These are phyloP conservation scores for Monosporozyma unispora DNA, from an alignment of 805 yeast genomes.

Conservation along the genomic window DNA sequence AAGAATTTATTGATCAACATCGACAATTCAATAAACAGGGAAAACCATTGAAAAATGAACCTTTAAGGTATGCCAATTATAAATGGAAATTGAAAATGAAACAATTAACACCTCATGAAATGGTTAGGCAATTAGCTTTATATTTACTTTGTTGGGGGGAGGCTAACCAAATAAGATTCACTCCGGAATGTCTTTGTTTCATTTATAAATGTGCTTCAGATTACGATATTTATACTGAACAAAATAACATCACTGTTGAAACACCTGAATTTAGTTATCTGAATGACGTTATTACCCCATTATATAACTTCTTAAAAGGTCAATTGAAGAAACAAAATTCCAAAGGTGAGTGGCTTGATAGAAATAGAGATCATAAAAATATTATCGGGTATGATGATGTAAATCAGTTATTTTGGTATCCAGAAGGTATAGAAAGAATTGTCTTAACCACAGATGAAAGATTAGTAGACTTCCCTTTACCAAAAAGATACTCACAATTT, in stretches of 20 bases:
- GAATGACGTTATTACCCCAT: constrained; percentile 65
- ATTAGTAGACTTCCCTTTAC: constrained; percentile 45
- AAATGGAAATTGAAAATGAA: constrained; percentile 67
- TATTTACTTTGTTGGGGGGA: constrained; percentile 84
- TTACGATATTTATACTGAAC: constrained; percentile 47
- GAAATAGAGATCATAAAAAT: constrained; percentile 61
- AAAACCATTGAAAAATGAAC: constrained; percentile 59
- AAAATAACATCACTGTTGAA: constrained; percentile 12
- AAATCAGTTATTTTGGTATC: constrained; percentile 81
- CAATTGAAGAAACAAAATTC: constrained; percentile 47
- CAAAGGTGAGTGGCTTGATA: constrained; percentile 49
- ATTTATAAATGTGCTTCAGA: constrained; percentile 74
- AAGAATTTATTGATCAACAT: constrained; percentile 38
- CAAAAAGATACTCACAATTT: constrained; percentile 48
- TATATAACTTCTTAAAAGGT: constrained; percentile 55
- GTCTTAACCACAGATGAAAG: constrained; percentile 36
- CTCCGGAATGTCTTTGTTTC: constrained; percentile 85
- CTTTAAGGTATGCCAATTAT: constrained; percentile 69
- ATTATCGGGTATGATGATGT: constrained; percentile 85
- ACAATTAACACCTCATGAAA: constrained; percentile 42
- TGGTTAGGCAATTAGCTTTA: constrained; percentile 58
- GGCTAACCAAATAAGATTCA: constrained; percentile 73
- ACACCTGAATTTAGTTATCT: constrained; percentile 43
- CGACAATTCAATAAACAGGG: constrained; percentile 52
- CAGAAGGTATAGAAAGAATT: constrained; percentile 55